Conservation (phyloP, 2,329 filamentous ascomycete genomes). For the Verticillium tricorpus region DNA sequence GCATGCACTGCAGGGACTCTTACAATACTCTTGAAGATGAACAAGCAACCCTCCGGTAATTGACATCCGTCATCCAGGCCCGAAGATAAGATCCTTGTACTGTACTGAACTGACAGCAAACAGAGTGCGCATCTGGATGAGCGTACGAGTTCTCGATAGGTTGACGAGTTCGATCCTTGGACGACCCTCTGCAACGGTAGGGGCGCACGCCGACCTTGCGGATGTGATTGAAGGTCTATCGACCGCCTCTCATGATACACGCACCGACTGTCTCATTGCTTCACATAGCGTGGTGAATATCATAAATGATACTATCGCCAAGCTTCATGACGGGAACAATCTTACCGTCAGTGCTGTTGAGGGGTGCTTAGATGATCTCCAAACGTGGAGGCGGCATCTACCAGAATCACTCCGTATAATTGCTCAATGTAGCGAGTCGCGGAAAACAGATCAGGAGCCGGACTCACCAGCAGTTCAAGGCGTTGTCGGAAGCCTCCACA, state of each 20-base stretch:
- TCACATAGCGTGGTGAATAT: slow-evolving; percentile 37
- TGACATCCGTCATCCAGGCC: no score
- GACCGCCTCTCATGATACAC: slow-evolving; percentile 13
- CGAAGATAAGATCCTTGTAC: no score
- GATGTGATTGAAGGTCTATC: slow-evolving; percentile 18
- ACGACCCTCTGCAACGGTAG: slow-evolving; percentile 26
- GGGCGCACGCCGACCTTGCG: slow-evolving; percentile 23
- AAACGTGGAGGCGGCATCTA: slow-evolving; percentile 39
- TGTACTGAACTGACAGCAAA: not conserved
- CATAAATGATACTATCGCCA: slow-evolving; percentile 37
- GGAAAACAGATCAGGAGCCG: not conserved
- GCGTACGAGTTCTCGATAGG: slow-evolving; percentile 31
- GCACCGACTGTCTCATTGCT: slow-evolving; percentile 28
- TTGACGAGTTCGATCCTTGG: slow-evolving; percentile 32
- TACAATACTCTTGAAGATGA: slow-evolving; percentile 16
- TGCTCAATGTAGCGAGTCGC: not conserved
- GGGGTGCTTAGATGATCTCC: slow-evolving; percentile 34
- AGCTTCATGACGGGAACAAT: slow-evolving; percentile 35
- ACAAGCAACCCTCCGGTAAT: slow-evolving; percentile 18
- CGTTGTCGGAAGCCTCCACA: slow-evolving; percentile 45
- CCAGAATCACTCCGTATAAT: slow-evolving; percentile 24
- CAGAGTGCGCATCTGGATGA: slow-evolving; percentile 26
- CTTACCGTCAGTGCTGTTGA: slow-evolving; percentile 29
- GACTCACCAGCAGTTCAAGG: slow-evolving; percentile 15
- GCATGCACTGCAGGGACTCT: slow-evolving; percentile 40